Base-by-base conservation (phyloP, 495 filamentous ascomycete genomes). In the Aspergillus indologenus region DNA sequence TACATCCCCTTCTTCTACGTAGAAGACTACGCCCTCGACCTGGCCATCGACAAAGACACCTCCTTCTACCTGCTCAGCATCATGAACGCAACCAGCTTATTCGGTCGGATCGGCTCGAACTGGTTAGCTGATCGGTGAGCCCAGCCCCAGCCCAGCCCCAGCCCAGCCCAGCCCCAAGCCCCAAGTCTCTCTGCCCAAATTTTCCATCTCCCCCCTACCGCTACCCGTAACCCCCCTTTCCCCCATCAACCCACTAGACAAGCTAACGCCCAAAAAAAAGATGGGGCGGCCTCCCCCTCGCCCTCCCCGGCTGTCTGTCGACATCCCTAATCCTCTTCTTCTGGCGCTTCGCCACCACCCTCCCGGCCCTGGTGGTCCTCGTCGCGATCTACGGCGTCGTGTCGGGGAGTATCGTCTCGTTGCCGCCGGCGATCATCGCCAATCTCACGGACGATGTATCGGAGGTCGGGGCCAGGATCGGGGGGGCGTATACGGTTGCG, bases 1-100 rank as follows among this genome's bases (percentile, higher is more conserved):
- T 76, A 76, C 52, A 61, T 78, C 31, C 71, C 71, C 0, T 72
- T 73, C 59, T 78, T 78, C 64, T 75, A 78, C 55, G 66, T 77
- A 31, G 45, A 59, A 0, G 47, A 56, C 17, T 73, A 62, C 57
- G 66, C 62, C 34, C 53, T 31, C 7, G 57, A 44, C 18, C 53
- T 58, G 1, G 45, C 57, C 48, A 26, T 57, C 11, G 26, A 54
- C 23, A n/a, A 52, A 2, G 52, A 62, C 61, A 48, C 75, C 5
- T 63, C 71, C 0, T 71, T 75, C 53, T 80, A 81, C 56, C 53
- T 78, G 0, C 61, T 82, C 23, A 60, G 74, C 15, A 70, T 82
- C 45, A 64, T 78, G 43, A 80, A 79, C 54, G 70, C 74, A 3
- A 69, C 65, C 1, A 74, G 34, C 12, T 11, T 40, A 6, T 40